Evolutionary conservation across 2,329 filamentous ascomycete species (phyloP).

Genomic region (Penicillium thymicola): DNA sequence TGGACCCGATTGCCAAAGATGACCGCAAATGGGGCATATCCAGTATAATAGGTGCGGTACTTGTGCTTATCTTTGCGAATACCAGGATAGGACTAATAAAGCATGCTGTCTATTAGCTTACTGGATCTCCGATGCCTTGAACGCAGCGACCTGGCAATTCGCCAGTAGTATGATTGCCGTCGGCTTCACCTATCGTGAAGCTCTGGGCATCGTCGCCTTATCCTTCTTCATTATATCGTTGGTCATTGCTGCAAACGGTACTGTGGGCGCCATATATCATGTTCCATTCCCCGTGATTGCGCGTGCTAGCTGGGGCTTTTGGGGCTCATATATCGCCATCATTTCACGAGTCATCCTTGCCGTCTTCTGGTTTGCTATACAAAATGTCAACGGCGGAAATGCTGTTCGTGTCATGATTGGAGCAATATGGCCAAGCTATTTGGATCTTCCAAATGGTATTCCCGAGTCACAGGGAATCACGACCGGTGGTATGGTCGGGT

Average conservation of each 20-base stretch:
- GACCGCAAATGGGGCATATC: constrained; percentile 47
- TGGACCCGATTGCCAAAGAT: constrained; percentile 48
- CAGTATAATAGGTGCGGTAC: constrained; percentile 38
- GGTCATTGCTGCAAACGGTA: constrained; percentile 61
- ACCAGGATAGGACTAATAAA: background rate
- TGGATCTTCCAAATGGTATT: constrained; percentile 37
- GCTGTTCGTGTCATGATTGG: constrained; percentile 51
- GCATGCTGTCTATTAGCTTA: constrained; percentile 37
- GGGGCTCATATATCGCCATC: constrained; percentile 55
- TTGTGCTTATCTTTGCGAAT: background rate
- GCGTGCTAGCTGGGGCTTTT: constrained; percentile 57
- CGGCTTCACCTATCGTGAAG: constrained; percentile 55
- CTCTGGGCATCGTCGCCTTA: constrained; percentile 48
- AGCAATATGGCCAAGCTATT: constrained; percentile 50
- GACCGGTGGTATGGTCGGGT: constrained; percentile 45
- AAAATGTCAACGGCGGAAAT: constrained; percentile 61
- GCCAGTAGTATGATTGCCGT: constrained; percentile 49
- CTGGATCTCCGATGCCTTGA: constrained; percentile 53
- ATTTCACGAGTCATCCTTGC: constrained; percentile 54
- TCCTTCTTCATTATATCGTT: constrained; percentile 54
- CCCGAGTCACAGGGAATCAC: constrained; percentile 45
- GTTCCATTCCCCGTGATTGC: constrained; percentile 56
- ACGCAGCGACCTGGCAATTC: constrained; percentile 55
- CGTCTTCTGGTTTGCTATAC: constrained; percentile 64
- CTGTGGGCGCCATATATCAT: constrained; percentile 52